Evolutionary conservation across 2,329 filamentous ascomycete genomes (phyloP).

Genomic region (Clonostachys sp.): DNA sequence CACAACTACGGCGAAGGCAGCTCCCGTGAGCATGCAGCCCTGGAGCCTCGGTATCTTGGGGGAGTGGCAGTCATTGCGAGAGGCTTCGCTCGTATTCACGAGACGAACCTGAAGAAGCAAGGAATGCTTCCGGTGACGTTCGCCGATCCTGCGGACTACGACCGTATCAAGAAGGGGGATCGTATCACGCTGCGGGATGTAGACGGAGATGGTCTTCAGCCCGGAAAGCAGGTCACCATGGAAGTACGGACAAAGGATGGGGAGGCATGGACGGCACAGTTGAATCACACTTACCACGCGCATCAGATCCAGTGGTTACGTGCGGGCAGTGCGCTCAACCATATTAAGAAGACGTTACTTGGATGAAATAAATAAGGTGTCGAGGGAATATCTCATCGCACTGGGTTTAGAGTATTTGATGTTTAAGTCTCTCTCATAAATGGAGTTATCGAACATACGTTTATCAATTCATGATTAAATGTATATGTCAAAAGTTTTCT

Average conservation of each 20-base stretch:
- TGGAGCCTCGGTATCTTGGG: slow-evolving; percentile 80
- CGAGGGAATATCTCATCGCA: too few species aligned
- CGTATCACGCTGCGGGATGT: slow-evolving; percentile 2
- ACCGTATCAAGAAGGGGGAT: slow-evolving; percentile 50
- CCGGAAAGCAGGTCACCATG: slow-evolving; percentile 19
- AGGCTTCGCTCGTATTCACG: slow-evolving; percentile 84
- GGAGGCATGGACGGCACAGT: slow-evolving; percentile 14
- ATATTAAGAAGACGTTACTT: slow-evolving; percentile 12
- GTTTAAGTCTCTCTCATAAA: too few species aligned
- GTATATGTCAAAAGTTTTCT: too few species aligned
- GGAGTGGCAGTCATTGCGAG: slow-evolving; percentile 78
- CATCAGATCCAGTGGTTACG: slow-evolving; percentile 23
- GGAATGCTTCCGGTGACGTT: slow-evolving; percentile 54
- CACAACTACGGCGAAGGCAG: slow-evolving; percentile 76
- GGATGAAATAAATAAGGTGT: too few species aligned
- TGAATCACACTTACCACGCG: slow-evolving; percentile 23
- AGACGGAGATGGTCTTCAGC: slow-evolving; percentile 11
- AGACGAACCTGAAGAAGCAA: slow-evolving; percentile 93
- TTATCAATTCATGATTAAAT: too few species aligned
- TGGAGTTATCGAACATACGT: too few species aligned
- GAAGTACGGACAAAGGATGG: slow-evolving; percentile 15
- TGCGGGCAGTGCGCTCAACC: slow-evolving; percentile 26
- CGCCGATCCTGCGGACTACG: slow-evolving; percentile 68
- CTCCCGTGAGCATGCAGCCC: slow-evolving; percentile 82
- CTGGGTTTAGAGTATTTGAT: too few species aligned